phyloP scores from a whole-genome alignment of 2,329 filamentous ascomycete genomes.

The Cercospora sp. region DNA sequence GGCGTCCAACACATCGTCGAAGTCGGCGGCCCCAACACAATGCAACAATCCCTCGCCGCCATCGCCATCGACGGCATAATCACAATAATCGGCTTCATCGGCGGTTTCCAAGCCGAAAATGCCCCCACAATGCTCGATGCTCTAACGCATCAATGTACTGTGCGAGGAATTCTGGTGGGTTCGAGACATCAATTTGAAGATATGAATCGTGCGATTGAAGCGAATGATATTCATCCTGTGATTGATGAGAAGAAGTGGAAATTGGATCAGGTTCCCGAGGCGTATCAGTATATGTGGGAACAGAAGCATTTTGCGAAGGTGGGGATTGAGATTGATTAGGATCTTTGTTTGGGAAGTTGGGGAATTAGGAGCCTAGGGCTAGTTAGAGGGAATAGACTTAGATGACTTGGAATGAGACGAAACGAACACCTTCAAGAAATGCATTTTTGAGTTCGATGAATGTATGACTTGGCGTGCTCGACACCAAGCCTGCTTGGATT shows the following conservation, averaged over 20 bases:
- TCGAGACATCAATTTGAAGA: slow-evolving; percentile 58
- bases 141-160: slow-evolving; percentile 54
- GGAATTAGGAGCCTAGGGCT: background rate
- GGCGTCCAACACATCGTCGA: slow-evolving; percentile 67
- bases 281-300: slow-evolving; percentile 46
- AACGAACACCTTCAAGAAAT: background rate
- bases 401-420: background rate
- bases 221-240: slow-evolving; percentile 60
- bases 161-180: slow-evolving; percentile 60
- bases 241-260: slow-evolving; percentile 60
- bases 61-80: slow-evolving; percentile 55
- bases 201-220: slow-evolving; percentile 61
- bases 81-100: slow-evolving; percentile 60
- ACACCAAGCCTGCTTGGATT: background rate
- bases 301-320: slow-evolving; percentile 53
- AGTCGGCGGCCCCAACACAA: slow-evolving; percentile 64
- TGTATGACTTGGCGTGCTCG: background rate
- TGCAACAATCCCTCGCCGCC: slow-evolving; percentile 52
- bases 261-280: slow-evolving; percentile 54
- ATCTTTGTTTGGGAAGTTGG: background rate
- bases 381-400: background rate
- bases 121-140: slow-evolving; percentile 56
- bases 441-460: background rate
- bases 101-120: slow-evolving; percentile 48
- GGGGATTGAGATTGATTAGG: slow-evolving; percentile 42